A percentile compares a stretch with the other conserved stretches of the same genome.
Conservation (phyloP, 83 land plant species). For the Thuja plicata region DNA sequence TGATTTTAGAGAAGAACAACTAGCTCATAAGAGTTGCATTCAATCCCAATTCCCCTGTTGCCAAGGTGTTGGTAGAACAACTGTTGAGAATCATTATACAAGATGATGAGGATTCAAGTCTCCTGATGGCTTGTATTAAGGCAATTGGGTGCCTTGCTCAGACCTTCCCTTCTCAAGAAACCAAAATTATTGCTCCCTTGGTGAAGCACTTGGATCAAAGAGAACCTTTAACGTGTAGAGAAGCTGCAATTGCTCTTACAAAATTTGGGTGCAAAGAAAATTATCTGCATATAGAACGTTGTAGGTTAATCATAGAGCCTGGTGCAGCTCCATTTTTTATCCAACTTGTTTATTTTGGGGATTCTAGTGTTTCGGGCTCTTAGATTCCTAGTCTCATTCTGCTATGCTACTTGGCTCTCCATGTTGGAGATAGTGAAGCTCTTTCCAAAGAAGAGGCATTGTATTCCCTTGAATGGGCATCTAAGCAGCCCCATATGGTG, state of each 20-base stretch:
- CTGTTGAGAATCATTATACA: slow-evolving; percentile 33
- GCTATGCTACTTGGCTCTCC: slow-evolving; percentile 59
- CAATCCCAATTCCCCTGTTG: slow-evolving; percentile 66
- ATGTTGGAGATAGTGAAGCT: slow-evolving; percentile 30
- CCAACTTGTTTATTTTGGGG: slow-evolving; percentile 61
- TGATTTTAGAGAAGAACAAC: slow-evolving; percentile 62
- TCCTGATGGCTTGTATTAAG: slow-evolving; percentile 56
- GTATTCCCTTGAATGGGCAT: too few relatives aligned
- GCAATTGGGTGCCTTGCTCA: slow-evolving; percentile 73
- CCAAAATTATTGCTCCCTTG: slow-evolving; percentile 52
- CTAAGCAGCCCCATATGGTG: slow-evolving; percentile 25
- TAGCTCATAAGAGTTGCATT: slow-evolving; percentile 71
- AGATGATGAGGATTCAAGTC: slow-evolving; percentile 25
- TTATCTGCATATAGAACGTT: slow-evolving; percentile 58
- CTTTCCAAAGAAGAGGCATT: too few relatives aligned
- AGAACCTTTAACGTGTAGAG: slow-evolving; percentile 44
- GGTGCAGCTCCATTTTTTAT: slow-evolving; percentile 63
- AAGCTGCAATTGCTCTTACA: slow-evolving; percentile 62
- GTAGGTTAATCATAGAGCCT: slow-evolving; percentile 58
- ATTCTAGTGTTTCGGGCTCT: slow-evolving; percentile 17
- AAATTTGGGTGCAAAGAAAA: slow-evolving; percentile 77
- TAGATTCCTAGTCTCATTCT: slow-evolving; percentile 48
- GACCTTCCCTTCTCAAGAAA: slow-evolving; percentile 71
- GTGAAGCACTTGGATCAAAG: slow-evolving; percentile 53
- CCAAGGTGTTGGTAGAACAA: slow-evolving; percentile 72